These are phyloP conservation scores for Allantophomopsis cytisporea DNA, from an alignment of 2,329 filamentous ascomycete genomes.

Conservation along the genomic window DNA sequence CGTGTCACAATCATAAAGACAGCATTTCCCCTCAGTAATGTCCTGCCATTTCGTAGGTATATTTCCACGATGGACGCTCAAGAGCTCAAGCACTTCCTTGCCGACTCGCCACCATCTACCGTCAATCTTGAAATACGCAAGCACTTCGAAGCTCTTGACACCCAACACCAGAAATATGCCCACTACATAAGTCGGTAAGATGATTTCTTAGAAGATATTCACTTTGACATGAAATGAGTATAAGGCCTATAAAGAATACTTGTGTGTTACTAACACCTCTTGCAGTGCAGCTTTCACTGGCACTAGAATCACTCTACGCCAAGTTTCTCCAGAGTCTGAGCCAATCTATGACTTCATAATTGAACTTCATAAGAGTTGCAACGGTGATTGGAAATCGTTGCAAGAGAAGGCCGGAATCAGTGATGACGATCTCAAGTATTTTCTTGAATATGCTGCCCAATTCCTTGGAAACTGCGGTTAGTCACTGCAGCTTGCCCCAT, in stretches of 20 bases:
- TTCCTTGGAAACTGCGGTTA: conserved; percentile 56
- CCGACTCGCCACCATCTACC: conserved; percentile 79
- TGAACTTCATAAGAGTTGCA: conserved; percentile 48
- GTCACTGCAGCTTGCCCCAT: neutral
- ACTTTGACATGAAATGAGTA: conserved; percentile 2
- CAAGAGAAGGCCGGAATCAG: conserved; percentile 50
- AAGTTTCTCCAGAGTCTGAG: conserved; percentile 72
- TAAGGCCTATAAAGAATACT: too few relatives aligned
- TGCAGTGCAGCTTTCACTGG: conserved; percentile 54
- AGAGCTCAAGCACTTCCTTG: conserved; percentile 65
- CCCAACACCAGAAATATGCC: conserved; percentile 78
- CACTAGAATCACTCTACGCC: conserved; percentile 64
- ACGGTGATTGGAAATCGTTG: conserved; percentile 59
- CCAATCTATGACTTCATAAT: conserved; percentile 72
- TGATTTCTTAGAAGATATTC: conserved; percentile 1
- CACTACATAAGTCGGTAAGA: conserved; percentile 72
- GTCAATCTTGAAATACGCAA: conserved; percentile 83
- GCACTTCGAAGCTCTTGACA: conserved; percentile 69
- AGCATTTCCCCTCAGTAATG: too few relatives aligned
- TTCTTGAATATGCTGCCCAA: conserved; percentile 65
- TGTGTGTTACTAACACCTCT: neutral
- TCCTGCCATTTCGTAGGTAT: too few relatives aligned
- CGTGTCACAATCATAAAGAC: neutral
- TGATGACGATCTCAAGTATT: conserved; percentile 48
- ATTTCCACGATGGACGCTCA: conserved; percentile 37